Base-by-base conservation (phyloP, 352 stramenopile genomes). In the Pythium sukuiense region DNA sequence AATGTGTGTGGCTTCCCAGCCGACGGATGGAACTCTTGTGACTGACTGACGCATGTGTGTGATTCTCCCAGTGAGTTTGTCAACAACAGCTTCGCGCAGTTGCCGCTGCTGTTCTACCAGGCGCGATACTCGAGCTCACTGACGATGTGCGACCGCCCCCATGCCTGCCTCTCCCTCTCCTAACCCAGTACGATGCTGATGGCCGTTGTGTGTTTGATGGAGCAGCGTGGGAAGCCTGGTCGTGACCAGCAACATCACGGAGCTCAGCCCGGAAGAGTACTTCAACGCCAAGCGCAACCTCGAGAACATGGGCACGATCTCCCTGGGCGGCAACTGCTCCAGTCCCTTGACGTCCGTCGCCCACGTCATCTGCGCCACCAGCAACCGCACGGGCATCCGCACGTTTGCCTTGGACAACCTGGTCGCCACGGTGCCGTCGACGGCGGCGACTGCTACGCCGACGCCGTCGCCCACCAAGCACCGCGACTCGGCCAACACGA, bases 91-190 rank as follows among this genome's bases (percentile, higher is more conserved):
- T 81, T 84, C 41, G 14, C 27, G 5, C 20, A 54, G 27, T 32
- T 84, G 6, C 76, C 76, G 3, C 66, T 16, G 11, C 54, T 73
- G 8, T 61, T 85, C 26, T 85, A 77, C 49, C 55, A 79, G 26
- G 64, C 61, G 8, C 29, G 59, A n/a, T 82, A 79, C 46, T 9
- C 12, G 0, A 7, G 3, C 13, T 37, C 57, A 1, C 16, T 79
- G 30, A 63, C 55, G 45, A 27, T 71, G 72, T 79, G 66, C 46
- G 72, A 24, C 20, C 20, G 20, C 20, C 20, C 20, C 20, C 20
- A 24, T 24, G 20, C 20, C 20, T 24, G 20, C 20, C 20, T 24
- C 20, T 24, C 74, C 33, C 16, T 26, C 6, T 49, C 13, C 41
- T 1, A 26, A 24, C 2, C 41, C n/a, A n/a, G n/a, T 49, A 24